Base-by-base conservation (phyloP, 2,329 filamentous ascomycete species). In the Neonectria neomacrospora region DNA sequence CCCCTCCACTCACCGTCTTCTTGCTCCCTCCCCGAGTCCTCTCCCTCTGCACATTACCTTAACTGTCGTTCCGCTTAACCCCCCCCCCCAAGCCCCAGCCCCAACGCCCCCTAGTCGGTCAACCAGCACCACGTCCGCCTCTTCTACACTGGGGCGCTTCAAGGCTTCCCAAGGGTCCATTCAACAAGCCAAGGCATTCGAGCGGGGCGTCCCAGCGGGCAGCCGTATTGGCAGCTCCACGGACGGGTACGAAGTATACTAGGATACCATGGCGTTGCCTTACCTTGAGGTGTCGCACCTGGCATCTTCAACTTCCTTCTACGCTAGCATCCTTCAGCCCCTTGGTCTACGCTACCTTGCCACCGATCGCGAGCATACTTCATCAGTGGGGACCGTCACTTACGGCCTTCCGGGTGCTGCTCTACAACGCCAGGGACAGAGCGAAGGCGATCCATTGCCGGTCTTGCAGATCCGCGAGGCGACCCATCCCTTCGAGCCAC, bases 221-320 rank as follows among this genome's bases (percentile, higher is more conserved):
- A 71, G 53, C 69, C 70, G 64, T 60, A 59, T 63, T 61, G 64
- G 61, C 62, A 59, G 59, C 53, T 64, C 56, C 39, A 61, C 50
- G 42, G 54, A 55, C 53, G 65, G 51, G 50, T 73, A 66, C 45
- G 45, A 16, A 48, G 26, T 32, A 50, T 32, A 50, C 32, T 63
- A 68, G 62, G 67, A 64, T 56, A 69, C 50, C 56, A 75, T 76
- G 68, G 80, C 81, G 76, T 74, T 84, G 66, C 85, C 86, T 52
- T 82, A 82, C 67, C 74, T 88, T 68, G 82, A 87, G 74, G 93
- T 97, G 74, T 90, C 89, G 64, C 90, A 94, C 77, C 87, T 97
- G 57, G 88, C 93, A 58, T 88, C 90, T 37, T 91, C 93, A 3
- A 88, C 91, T 53, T 96, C 93, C 8, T 97, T 96, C 82, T 97